These are phyloP conservation scores for Boletus austroedulis DNA, from an alignment of 1,284 basidiomycete species.

Conservation along the genomic window DNA sequence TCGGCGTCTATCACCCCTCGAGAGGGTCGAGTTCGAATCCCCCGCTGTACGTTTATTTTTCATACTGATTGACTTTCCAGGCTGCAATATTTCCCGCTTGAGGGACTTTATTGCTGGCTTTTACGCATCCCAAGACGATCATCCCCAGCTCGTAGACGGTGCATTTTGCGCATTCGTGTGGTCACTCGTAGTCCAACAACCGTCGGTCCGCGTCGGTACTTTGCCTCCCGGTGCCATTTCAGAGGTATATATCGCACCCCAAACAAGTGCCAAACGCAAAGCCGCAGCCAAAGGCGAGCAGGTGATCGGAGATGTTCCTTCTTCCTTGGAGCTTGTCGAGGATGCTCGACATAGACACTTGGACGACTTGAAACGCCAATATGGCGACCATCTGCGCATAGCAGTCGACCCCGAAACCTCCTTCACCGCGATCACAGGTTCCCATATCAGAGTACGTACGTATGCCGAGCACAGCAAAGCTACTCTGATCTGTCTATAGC, in stretches of 20 bases:
- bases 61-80: conserved; percentile 38
- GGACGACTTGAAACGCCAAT: conserved; percentile 50
- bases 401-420: conserved; percentile 71
- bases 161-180: conserved; percentile 78
- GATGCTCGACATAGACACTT: conserved; percentile 53
- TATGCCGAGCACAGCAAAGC: background rate
- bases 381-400: conserved; percentile 66
- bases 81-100: conserved; percentile 67
- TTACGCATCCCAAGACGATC: conserved; percentile 45
- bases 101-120: conserved; percentile 66
- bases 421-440: conserved; percentile 78
- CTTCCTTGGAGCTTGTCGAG: conserved; percentile 50
- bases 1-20: conserved; percentile 18
- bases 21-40: conserved; percentile 46
- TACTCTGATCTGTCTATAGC: conserved; percentile 42
- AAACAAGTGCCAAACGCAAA: conserved; percentile 61
- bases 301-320: conserved; percentile 39
- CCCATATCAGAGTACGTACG: conserved; percentile 66
- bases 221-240: conserved; percentile 54
- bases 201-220: conserved; percentile 67
- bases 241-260: conserved; percentile 74
- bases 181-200: conserved; percentile 70
- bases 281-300: conserved; percentile 55
- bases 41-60: conserved; percentile 23
- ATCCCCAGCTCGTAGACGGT: conserved; percentile 64